A percentile compares a stretch with the other conserved stretches of the same genome.
phyloP scores from a whole-genome alignment of 371 early-diverging fungal genomes.

The Gilbertella persicaria region DNA sequence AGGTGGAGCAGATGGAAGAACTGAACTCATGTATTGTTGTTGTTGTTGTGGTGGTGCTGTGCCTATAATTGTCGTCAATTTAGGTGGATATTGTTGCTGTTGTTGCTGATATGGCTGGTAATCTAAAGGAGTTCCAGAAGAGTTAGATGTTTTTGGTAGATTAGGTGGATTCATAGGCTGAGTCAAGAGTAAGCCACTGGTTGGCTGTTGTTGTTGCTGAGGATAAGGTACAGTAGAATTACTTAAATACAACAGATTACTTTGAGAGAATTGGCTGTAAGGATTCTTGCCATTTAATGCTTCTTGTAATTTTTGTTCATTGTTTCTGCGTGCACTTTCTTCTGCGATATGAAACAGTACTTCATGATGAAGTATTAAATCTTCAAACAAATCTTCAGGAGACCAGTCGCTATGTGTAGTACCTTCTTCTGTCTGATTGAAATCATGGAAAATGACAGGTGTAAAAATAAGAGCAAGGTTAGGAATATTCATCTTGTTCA shows the following conservation, averaged over 20 bases:
- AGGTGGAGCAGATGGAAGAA: neutral
- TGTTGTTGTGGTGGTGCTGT: neutral
- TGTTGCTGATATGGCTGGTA: neutral
- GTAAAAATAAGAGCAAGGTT: constrained; percentile 49
- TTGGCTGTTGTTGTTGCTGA: neutral
- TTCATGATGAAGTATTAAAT: constrained; percentile 23
- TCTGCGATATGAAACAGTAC: constrained; percentile 24
- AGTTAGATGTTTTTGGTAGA: neutral
- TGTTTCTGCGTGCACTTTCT: constrained; percentile 13
- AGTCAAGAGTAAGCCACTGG: constrained; percentile 13
- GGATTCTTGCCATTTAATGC: constrained; percentile 20
- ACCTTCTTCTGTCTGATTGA: constrained; percentile 35
- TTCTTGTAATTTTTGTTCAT: constrained; percentile 15
- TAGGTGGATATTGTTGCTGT: neutral
- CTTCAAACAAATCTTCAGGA: constrained; percentile 34
- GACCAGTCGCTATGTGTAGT: constrained; percentile 23
- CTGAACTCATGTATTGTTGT: neutral
- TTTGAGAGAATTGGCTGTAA: constrained; percentile 22
- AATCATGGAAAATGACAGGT: constrained; percentile 51
- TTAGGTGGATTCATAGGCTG: constrained; percentile 22
- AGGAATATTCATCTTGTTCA: constrained; percentile 51
- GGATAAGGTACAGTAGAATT: neutral
- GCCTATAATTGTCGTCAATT: neutral
- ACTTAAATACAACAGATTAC: constrained; percentile 19
- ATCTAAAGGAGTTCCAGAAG: neutral